phyloP scores from a whole-genome alignment of 345 rosid species.

The Eucalyptus globulus region DNA sequence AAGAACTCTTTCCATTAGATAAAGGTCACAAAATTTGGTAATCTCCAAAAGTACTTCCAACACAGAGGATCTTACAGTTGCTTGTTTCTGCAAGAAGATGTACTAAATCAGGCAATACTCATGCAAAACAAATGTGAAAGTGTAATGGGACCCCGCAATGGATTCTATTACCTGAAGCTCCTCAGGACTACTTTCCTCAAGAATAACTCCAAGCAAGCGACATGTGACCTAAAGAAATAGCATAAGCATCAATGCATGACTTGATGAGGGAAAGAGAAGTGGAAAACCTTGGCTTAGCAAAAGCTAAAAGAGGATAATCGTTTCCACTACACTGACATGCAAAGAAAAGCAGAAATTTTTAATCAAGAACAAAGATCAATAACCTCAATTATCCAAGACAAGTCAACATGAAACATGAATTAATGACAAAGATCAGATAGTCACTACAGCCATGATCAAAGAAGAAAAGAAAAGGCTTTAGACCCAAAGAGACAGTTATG shows the following conservation, averaged over 20 bases:
- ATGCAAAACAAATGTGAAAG: not conserved
- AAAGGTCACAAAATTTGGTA: slow-evolving; percentile 81
- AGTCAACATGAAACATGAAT: not conserved
- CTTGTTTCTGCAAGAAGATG: slow-evolving; percentile 55
- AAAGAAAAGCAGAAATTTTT: not conserved
- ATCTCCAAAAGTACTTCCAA: slow-evolving; percentile 93
- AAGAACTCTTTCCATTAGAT: slow-evolving; percentile 98
- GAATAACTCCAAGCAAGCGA: slow-evolving; percentile 80
- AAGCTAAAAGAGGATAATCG: not conserved
- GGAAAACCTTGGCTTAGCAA: not conserved
- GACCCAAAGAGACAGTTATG: not conserved
- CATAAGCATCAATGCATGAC: not conserved
- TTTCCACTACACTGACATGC: not conserved
- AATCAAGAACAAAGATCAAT: not conserved
- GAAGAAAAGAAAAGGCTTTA: not conserved
- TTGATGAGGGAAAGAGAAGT: not conserved
- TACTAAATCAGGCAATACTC: not conserved
- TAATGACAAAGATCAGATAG: not conserved
- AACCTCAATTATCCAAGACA: not conserved
- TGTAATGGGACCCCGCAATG: not conserved
- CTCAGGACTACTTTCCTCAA: slow-evolving; percentile 86
- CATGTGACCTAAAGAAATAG: slow-evolving; percentile 58
- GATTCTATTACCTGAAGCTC: slow-evolving; percentile 53
- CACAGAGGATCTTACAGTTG: slow-evolving; percentile 78
- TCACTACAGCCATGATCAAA: not conserved